These are phyloP conservation scores for Cadophora sp. DNA, from an alignment of 2,329 filamentous ascomycete species.

Conservation along the genomic window DNA sequence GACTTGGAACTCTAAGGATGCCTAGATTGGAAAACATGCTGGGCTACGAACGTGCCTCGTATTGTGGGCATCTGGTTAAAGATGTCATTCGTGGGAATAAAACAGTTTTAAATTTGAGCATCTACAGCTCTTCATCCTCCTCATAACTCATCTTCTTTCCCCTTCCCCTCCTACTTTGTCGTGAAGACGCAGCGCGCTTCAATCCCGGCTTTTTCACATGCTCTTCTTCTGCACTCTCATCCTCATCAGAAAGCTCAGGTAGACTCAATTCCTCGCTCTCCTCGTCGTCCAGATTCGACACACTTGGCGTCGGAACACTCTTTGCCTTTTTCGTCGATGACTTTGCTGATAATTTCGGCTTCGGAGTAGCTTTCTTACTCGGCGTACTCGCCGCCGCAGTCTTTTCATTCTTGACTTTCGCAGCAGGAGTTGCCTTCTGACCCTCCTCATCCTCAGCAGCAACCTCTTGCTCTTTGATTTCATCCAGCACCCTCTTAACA, in stretches of 20 bases:
- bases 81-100: too few relatives aligned
- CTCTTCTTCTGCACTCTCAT: slow-evolving; percentile 29
- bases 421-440: slow-evolving; percentile 14
- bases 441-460: slow-evolving; percentile 17
- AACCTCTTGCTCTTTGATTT: slow-evolving; percentile 28
- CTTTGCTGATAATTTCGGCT: slow-evolving; percentile 27
- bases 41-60: too few relatives aligned
- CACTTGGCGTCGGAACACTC: slow-evolving; percentile 50
- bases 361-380: slow-evolving; percentile 26
- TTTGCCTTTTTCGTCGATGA: slow-evolving; percentile 40
- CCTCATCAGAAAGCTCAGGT: slow-evolving; percentile 48
- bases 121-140: slow-evolving; percentile 6
- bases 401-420: slow-evolving; percentile 31
- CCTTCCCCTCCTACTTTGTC: slow-evolving; percentile 34
- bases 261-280: slow-evolving; percentile 45
- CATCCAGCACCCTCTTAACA: slow-evolving; percentile 39
- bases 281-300: slow-evolving; percentile 46
- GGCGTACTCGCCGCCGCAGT: slow-evolving; percentile 26
- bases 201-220: neutral
- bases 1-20: neutral
- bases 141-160: slow-evolving; percentile 33
- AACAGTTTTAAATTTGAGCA: neutral
- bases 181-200: slow-evolving; percentile 21
- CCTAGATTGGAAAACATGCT: too few relatives aligned
- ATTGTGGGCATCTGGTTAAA: too few relatives aligned